phyloP scores from a whole-genome alignment of 192 early-diverging fungal species.

The Obelidium mucronatum region DNA sequence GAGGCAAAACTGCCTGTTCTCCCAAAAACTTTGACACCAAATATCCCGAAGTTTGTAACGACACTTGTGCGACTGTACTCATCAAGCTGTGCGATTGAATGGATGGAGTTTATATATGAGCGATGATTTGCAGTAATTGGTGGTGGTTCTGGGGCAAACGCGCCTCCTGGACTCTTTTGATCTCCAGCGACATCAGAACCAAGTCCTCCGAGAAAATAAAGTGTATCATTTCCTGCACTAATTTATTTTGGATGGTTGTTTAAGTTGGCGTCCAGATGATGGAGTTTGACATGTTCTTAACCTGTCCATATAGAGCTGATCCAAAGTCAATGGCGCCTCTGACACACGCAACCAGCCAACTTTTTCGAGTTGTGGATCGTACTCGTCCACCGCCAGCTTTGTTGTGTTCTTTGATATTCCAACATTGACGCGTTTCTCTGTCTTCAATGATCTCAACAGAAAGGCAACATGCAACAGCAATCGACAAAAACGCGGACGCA shows the following conservation, averaged over 20 bases:
- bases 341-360: conserved; percentile 49
- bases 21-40: conserved; percentile 47
- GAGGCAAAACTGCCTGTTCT: conserved; percentile 28
- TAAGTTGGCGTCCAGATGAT: not conserved
- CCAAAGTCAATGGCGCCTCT: conserved; percentile 13
- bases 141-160: not conserved
- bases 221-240: not conserved
- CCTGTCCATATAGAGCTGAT: conserved; percentile 46
- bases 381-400: no score
- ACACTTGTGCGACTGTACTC: conserved; percentile 27
- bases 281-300: no score
- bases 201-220: conserved; percentile 31
- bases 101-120: conserved; percentile 31
- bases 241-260: conserved; percentile 2
- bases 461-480: no score
- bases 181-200: conserved; percentile 2
- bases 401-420: no score
- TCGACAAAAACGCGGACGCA: no score
- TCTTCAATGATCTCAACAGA: no score
- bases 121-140: conserved; percentile 30
- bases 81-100: conserved; percentile 17
- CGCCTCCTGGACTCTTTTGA: not conserved
- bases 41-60: conserved; percentile 38
- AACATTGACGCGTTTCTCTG: no score
- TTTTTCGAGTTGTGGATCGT: conserved; percentile 40